Evolutionary conservation across 345 rosid species (phyloP).

Genomic region (Syzygium oleosum): DNA sequence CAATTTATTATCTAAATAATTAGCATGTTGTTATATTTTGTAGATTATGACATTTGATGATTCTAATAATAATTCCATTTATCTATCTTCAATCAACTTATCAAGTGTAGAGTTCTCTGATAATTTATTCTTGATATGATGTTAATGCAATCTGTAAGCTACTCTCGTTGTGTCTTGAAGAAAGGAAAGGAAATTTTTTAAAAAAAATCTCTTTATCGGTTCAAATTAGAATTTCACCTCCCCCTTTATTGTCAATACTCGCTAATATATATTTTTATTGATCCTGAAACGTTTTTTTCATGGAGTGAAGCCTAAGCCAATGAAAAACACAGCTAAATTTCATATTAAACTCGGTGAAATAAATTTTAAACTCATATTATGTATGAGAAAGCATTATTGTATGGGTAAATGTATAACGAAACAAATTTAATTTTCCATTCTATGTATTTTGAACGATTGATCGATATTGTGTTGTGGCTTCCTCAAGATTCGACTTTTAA

Average conservation of each 20-base stretch:
- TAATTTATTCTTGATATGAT: not conserved
- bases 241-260: not conserved
- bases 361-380: not conserved
- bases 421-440: not conserved
- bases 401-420: not conserved
- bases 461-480: not conserved
- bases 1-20: not conserved
- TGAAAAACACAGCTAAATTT: not conserved
- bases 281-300: not conserved
- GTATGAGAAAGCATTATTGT: not conserved
- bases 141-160: not conserved
- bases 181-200: accelerated
- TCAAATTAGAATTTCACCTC: not conserved
- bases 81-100: not conserved
- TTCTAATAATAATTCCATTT: not conserved
- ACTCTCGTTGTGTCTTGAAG: not conserved
- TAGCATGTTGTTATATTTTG: not conserved
- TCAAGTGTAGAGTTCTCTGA: not conserved
- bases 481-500: not conserved
- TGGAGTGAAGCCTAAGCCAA: not conserved
- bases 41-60: not conserved
- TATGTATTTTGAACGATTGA: not conserved
- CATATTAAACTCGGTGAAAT: not conserved
- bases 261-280: not conserved
- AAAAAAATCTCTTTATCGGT: not conserved